Percentiles rank a stretch among this genome's conserved stretches.
These are phyloP conservation scores for Microdochium nivale DNA, from an alignment of 2,329 filamentous ascomycete genomes.

Conservation along the genomic window DNA sequence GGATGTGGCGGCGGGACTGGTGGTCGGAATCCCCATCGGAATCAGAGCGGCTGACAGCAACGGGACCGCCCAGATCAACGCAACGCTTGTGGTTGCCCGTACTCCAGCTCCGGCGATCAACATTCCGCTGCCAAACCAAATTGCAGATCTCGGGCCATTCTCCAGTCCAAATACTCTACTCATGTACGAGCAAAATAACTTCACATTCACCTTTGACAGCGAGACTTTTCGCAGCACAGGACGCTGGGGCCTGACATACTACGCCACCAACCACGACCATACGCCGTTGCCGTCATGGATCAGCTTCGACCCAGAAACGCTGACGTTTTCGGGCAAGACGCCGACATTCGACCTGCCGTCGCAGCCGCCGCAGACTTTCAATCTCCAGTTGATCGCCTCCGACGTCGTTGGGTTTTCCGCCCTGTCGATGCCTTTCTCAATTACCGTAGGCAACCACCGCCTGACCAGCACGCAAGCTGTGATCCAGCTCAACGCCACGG, in stretches of 20 bases:
- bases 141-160: slow-evolving; percentile 47
- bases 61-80: slow-evolving; percentile 54
- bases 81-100: slow-evolving; percentile 63
- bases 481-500: slow-evolving; percentile 48
- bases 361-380: slow-evolving; percentile 63
- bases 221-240: slow-evolving; percentile 55
- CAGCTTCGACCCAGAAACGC: slow-evolving; percentile 53
- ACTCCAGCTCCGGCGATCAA: slow-evolving; percentile 43
- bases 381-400: slow-evolving; percentile 66
- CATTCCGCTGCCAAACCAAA: slow-evolving; percentile 49
- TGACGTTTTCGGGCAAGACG: slow-evolving; percentile 64
- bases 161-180: slow-evolving; percentile 53
- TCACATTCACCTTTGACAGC: slow-evolving; percentile 42
- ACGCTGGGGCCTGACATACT: slow-evolving; percentile 53
- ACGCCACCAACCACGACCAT: slow-evolving; percentile 66
- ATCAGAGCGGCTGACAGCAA: slow-evolving; percentile 61
- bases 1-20: slow-evolving; percentile 38
- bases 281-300: slow-evolving; percentile 85
- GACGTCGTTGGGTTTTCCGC: slow-evolving; percentile 73
- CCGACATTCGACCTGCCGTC: slow-evolving; percentile 55
- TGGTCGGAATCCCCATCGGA: slow-evolving; percentile 52
- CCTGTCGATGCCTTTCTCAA: slow-evolving; percentile 55
- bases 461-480: slow-evolving; percentile 53
- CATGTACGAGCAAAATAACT: slow-evolving; percentile 41
- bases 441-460: slow-evolving; percentile 64